Evolutionary conservation across 352 stramenopile species (phyloP).

Genomic region (Globisporangium nodosum): DNA sequence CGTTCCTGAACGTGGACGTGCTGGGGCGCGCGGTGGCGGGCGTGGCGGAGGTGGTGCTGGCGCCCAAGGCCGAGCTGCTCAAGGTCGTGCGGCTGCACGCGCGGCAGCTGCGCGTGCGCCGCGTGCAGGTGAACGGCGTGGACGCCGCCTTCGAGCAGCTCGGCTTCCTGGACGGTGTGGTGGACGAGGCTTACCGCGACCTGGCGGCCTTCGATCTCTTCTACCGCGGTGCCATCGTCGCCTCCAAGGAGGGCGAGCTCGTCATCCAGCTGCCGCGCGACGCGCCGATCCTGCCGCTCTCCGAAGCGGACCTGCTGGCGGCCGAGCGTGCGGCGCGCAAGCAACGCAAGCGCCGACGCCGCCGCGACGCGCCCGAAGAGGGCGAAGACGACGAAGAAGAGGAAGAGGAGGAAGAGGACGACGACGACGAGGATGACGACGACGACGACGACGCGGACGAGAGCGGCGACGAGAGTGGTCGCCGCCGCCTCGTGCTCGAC

Average conservation of each 20-base stretch:
- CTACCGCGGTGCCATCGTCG: conserved; percentile 79
- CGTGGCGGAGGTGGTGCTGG: conserved; percentile 69
- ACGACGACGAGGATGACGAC: conserved; percentile 26
- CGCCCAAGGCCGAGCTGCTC: conserved; percentile 44
- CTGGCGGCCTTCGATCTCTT: conserved; percentile 80
- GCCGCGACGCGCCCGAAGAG: conserved; percentile 1
- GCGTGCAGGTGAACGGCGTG: conserved; percentile 52
- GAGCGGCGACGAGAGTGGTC: conserved; percentile 23
- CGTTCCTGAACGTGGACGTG: conserved; percentile 72
- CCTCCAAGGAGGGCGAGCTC: conserved; percentile 78
- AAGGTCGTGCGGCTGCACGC: conserved; percentile 67
- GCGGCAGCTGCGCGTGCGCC: conserved; percentile 57
- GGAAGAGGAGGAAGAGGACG: conserved; percentile 35
- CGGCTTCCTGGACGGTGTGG: conserved; percentile 69
- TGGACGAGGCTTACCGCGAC: conserved; percentile 77
- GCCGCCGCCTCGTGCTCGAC: conserved; percentile 40
- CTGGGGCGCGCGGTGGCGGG: conserved; percentile 49
- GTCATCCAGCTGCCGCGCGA: conserved; percentile 67
- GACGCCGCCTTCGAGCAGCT: conserved; percentile 70
- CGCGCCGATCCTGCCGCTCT: conserved; percentile 45
- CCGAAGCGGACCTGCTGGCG: conserved; percentile 14
- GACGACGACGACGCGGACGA: conserved; percentile 36
- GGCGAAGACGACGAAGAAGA: conserved; percentile 18
- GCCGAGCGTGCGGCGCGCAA: conserved; percentile 9
- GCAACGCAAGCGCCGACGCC: conserved; percentile 11